Percentiles rank a stretch among this genome's conserved stretches.
phyloP scores from a whole-genome alignment of 2,329 filamentous ascomycete species.

The Graphiopsis chlorocephala region DNA sequence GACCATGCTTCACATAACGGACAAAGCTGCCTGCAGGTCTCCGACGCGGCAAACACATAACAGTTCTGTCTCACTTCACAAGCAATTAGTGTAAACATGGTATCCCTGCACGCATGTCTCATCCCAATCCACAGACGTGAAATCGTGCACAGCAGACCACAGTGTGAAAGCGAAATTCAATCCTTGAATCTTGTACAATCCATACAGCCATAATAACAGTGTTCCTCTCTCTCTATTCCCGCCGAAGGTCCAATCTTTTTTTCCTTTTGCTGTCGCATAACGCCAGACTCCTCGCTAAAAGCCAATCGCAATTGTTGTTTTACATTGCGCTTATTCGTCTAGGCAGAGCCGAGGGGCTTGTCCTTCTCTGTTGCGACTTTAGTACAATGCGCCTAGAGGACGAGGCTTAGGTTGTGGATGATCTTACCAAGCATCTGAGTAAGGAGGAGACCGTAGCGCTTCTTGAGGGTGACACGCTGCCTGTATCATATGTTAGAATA shows the following conservation, averaged over 20 bases:
- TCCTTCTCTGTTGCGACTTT: constrained; percentile 38
- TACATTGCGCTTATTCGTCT: constrained; percentile 6
- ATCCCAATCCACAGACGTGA: background rate
- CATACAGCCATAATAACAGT: constrained; percentile 2
- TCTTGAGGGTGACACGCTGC: constrained; percentile 92
- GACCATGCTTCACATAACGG: background rate
- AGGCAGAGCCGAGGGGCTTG: constrained; percentile 44
- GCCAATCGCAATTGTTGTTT: constrained; percentile 9
- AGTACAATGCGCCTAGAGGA: background rate
- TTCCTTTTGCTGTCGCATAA: constrained; percentile 12
- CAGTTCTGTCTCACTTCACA: background rate
- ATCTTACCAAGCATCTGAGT: constrained; percentile 63
- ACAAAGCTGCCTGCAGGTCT: background rate
- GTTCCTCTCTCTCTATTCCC: background rate
- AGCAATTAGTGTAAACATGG: background rate
- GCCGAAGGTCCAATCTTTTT: constrained; percentile 3
- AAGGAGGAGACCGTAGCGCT: constrained; percentile 82
- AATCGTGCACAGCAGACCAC: background rate
- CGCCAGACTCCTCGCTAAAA: constrained; percentile 30
- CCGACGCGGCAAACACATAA: background rate
- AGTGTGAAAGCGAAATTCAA: background rate
- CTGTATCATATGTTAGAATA: constrained; percentile 42
- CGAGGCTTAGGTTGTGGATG: background rate
- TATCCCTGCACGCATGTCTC: background rate
- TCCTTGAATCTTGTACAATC: background rate